A percentile compares a stretch with the other conserved stretches of the same genome.
phyloP scores from a whole-genome alignment of 768 basidiomycete genomes.

The Xanthoconium stramineum region DNA sequence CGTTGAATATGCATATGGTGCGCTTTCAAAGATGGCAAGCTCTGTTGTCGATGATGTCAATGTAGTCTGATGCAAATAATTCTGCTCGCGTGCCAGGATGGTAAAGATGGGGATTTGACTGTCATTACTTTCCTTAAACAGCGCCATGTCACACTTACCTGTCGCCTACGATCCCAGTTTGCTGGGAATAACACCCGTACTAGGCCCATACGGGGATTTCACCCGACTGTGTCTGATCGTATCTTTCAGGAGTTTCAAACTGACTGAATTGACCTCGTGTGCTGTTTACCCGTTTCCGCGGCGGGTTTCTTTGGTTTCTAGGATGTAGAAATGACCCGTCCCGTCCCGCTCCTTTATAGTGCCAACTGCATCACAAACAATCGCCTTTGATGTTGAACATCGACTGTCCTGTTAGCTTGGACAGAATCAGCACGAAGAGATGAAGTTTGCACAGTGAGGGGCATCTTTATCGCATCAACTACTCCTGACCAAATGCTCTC shows the following conservation, averaged over 20 bases:
- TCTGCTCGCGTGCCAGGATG: too few relatives aligned
- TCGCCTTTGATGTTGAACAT: background rate
- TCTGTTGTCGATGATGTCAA: too few relatives aligned
- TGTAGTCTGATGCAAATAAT: too few relatives aligned
- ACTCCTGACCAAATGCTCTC: background rate
- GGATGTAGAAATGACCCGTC: slow-evolving; percentile 11
- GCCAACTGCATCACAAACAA: background rate
- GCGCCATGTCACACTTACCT: too few relatives aligned
- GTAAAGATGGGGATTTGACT: too few relatives aligned
- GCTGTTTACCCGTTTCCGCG: background rate
- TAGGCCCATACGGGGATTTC: background rate
- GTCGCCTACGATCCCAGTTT: too few relatives aligned
- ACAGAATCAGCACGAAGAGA: slow-evolving; percentile 18
- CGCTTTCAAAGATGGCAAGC: too few relatives aligned
- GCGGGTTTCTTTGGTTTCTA: background rate
- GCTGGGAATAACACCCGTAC: background rate
- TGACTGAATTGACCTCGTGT: slow-evolving; percentile 2
- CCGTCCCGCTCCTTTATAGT: slow-evolving; percentile 6
- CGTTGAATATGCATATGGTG: too few relatives aligned
- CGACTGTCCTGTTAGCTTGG: background rate
- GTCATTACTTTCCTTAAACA: too few relatives aligned
- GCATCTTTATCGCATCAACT: background rate
- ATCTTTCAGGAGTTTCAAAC: slow-evolving; percentile 12
- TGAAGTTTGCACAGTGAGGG: slow-evolving; percentile 61
- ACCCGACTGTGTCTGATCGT: background rate